phyloP scores from a whole-genome alignment of 2,329 filamentous ascomycete species.

The Neofusicoccum parvum region DNA sequence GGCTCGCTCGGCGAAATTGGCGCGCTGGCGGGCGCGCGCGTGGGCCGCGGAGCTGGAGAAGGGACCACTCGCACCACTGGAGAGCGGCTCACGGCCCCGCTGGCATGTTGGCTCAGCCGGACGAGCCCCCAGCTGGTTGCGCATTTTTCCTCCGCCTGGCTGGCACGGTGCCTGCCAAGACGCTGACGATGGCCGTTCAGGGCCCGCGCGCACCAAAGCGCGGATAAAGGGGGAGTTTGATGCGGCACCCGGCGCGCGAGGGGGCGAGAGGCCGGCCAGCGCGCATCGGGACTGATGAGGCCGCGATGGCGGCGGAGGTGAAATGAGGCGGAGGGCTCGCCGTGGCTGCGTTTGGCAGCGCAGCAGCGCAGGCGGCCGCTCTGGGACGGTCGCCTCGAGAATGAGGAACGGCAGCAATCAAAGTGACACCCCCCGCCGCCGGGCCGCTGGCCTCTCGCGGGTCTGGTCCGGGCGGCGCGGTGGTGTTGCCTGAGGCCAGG shows the following conservation, averaged over 20 bases:
- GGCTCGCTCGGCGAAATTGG: constrained; percentile 11
- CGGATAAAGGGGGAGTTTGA: background rate
- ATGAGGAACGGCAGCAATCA: constrained; percentile 1
- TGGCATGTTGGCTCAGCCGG: too few species aligned
- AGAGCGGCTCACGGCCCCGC: too few species aligned
- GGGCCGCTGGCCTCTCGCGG: background rate
- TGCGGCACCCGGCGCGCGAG: background rate
- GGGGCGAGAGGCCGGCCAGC: background rate
- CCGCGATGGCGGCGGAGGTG: background rate
- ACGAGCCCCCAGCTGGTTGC: background rate
- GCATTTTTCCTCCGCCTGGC: background rate
- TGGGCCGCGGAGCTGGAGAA: background rate
- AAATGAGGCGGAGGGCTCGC: background rate
- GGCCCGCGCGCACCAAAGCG: background rate
- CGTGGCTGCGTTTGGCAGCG: background rate
- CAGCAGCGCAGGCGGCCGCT: background rate
- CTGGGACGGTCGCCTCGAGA: constrained; percentile 6
- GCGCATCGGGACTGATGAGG: background rate
- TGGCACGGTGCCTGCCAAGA: constrained; percentile 12
- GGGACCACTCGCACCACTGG: background rate
- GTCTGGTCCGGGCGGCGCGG: background rate
- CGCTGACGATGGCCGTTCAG: constrained; percentile 2
- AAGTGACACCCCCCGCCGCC: background rate
- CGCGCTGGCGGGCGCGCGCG: background rate
- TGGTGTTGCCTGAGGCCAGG: background rate